Evolutionary conservation across 2,329 filamentous ascomycete species (phyloP).

Genomic region (Aspergillus awamori): DNA sequence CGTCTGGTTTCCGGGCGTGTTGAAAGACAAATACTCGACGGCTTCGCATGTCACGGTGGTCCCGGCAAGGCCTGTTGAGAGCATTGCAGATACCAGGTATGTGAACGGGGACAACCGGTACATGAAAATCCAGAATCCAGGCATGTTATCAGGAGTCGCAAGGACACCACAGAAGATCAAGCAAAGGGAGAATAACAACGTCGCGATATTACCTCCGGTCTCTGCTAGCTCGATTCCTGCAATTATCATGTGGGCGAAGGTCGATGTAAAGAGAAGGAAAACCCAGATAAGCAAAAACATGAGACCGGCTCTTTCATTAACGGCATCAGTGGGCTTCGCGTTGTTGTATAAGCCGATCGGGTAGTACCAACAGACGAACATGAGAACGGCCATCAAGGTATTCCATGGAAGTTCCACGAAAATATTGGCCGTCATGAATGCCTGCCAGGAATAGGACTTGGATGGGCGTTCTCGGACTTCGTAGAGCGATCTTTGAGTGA

Average conservation of each 20-base stretch:
- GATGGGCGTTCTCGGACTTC: conserved; percentile 63
- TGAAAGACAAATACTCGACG: conserved; percentile 34
- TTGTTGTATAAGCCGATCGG: conserved; percentile 54
- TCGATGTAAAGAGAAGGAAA: conserved; percentile 70
- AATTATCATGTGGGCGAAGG: conserved; percentile 74
- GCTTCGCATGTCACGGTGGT: conserved; percentile 29
- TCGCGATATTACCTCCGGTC: conserved; percentile 65
- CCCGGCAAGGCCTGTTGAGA: conserved; percentile 41
- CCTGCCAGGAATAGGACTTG: conserved; percentile 74
- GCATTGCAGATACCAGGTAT: conserved; percentile 55
- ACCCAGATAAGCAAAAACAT: conserved; percentile 67
- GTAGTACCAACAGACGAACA: conserved; percentile 70
- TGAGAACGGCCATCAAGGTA: conserved; percentile 63
- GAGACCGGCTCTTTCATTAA: conserved; percentile 60
- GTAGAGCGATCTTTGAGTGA: conserved; percentile 60
- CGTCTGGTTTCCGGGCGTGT: conserved; percentile 61
- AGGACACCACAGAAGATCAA: conserved; percentile 59
- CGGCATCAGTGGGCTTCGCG: conserved; percentile 38
- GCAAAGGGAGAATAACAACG: conserved; percentile 61
- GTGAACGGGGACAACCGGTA: conserved; percentile 69
- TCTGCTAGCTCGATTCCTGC: conserved; percentile 69
- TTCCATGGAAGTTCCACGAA: conserved; percentile 70
- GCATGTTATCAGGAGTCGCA: conserved; percentile 59
- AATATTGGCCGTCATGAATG: conserved; percentile 70
- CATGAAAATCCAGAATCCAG: conserved; percentile 78